Percentiles rank a stretch among this genome's conserved stretches.
These are phyloP conservation scores for Lichina pygmaea DNA, from an alignment of 495 filamentous ascomycete genomes.

Conservation along the genomic window DNA sequence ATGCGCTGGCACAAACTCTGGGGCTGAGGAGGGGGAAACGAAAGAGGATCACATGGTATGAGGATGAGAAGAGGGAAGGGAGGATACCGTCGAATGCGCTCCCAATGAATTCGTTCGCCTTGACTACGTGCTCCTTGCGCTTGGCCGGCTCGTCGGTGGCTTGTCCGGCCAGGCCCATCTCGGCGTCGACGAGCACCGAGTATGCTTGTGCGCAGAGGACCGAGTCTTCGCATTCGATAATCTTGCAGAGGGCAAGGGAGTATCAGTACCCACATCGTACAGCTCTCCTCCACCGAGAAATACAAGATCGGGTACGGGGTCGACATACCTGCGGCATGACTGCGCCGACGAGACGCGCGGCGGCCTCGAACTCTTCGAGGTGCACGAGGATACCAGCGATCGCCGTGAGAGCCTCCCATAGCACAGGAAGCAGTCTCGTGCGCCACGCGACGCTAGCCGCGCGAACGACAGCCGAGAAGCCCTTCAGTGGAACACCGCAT, in stretches of 20 bases:
- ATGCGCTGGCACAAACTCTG: not conserved
- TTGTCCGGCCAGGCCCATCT: conserved; percentile 54
- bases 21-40: not conserved
- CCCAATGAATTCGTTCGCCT: conserved; percentile 39
- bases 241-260: conserved; percentile 5
- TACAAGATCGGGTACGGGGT: not conserved
- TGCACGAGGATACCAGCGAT: conserved; percentile 41
- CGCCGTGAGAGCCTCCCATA: conserved; percentile 54
- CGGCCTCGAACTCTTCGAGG: conserved; percentile 48
- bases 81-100: conserved; percentile 19
- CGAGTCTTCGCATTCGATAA: conserved; percentile 46
- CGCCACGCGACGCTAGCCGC: conserved; percentile 55
- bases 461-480: conserved; percentile 57
- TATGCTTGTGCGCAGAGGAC: conserved; percentile 40
- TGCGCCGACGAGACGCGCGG: conserved; percentile 35
- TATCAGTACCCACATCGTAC: too few relatives aligned
- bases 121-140: conserved; percentile 30
- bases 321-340: conserved; percentile 40
- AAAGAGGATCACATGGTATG: not conserved
- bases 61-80: not conserved
- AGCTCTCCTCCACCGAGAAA: not conserved
- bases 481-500: conserved; percentile 47
- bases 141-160: conserved; percentile 4
- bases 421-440: conserved; percentile 36
- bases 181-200: conserved; percentile 51